Conservation (phyloP, 169 alveolate species). For the Plasmodium billcollinsi region DNA sequence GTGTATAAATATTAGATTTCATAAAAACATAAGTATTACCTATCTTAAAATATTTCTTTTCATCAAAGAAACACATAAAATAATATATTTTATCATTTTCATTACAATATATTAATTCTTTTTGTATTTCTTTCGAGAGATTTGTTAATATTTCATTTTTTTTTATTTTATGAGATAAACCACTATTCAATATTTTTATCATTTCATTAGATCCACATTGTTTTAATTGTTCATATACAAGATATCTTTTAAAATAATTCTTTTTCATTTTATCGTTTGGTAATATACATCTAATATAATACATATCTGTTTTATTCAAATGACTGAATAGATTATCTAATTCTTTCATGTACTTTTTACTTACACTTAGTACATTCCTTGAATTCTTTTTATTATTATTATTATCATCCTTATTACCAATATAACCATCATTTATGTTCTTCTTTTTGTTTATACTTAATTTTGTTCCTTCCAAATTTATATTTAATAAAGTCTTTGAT, state of each 20-base stretch:
- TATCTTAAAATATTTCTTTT: background rate
- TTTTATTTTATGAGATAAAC: conserved; percentile 52
- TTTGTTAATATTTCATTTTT: conserved; percentile 29
- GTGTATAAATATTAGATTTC: conserved; percentile 37
- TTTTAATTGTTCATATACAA: conserved; percentile 42
- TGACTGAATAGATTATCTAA: conserved; percentile 77
- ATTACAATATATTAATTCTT: conserved; percentile 16
- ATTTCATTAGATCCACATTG: conserved; percentile 73
- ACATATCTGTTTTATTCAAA: conserved; percentile 77
- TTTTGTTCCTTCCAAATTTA: too few relatives aligned
- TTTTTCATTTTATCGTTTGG: conserved; percentile 78
- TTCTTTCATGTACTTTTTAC: conserved; percentile 79
- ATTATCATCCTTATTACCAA: conserved; percentile 10
- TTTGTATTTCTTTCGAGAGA: background rate
- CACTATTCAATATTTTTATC: conserved; percentile 51
- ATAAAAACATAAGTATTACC: conserved; percentile 48
- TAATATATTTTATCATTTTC: conserved; percentile 34
- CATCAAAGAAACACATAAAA: conserved; percentile 53
- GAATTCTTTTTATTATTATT: conserved; percentile 33
- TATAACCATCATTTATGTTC: too few relatives aligned
- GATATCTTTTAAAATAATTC: conserved; percentile 23
- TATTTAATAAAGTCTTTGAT: too few relatives aligned
- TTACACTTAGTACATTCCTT: conserved; percentile 76
- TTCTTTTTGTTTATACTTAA: too few relatives aligned
- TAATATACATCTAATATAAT: conserved; percentile 80